Evolutionary conservation across 768 basidiomycete genomes (phyloP).

Genomic region (Panus rudis): DNA sequence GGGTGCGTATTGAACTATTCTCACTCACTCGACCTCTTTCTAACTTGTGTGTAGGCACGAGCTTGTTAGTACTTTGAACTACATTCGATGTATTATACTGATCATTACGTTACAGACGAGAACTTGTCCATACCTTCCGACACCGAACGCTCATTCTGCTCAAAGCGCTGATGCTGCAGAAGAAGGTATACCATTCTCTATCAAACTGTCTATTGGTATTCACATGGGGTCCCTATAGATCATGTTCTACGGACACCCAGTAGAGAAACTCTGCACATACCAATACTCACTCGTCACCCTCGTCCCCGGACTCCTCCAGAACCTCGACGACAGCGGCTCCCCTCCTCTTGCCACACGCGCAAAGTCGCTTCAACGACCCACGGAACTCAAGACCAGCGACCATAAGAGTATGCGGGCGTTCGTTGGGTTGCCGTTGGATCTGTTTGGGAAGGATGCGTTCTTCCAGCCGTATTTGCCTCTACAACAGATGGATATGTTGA

Average conservation of each 20-base stretch:
- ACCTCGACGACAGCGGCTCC: slow-evolving; percentile 86
- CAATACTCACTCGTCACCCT: slow-evolving; percentile 96
- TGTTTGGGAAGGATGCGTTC: slow-evolving; percentile 93
- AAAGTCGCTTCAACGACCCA: slow-evolving; percentile 60
- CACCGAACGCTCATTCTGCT: slow-evolving; percentile 90
- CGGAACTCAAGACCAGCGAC: slow-evolving; percentile 82
- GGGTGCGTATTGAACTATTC: slow-evolving; percentile 50
- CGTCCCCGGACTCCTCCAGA: slow-evolving; percentile 84
- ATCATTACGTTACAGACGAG: slow-evolving; percentile 49
- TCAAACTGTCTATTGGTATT: slow-evolving; percentile 1
- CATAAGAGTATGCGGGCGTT: slow-evolving; percentile 86
- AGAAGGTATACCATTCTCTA: slow-evolving; percentile 50
- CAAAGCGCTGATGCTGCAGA: slow-evolving; percentile 91
- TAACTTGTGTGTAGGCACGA: slow-evolving; percentile 45
- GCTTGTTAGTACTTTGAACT: slow-evolving; percentile 38
- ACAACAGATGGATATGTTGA: slow-evolving; percentile 88
- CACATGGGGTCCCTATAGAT: slow-evolving; percentile 43
- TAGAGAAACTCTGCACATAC: slow-evolving; percentile 92
- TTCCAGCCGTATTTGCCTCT: slow-evolving; percentile 97
- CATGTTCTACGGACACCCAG: slow-evolving; percentile 95
- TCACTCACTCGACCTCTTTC: slow-evolving; percentile 1
- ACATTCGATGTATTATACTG: background rate
- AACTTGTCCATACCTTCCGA: slow-evolving; percentile 89
- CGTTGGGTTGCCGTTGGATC: slow-evolving; percentile 85
- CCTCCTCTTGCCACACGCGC: slow-evolving; percentile 65